These are phyloP conservation scores for Penicillium cinerascens DNA, from an alignment of 495 filamentous ascomycete genomes.

Conservation along the genomic window DNA sequence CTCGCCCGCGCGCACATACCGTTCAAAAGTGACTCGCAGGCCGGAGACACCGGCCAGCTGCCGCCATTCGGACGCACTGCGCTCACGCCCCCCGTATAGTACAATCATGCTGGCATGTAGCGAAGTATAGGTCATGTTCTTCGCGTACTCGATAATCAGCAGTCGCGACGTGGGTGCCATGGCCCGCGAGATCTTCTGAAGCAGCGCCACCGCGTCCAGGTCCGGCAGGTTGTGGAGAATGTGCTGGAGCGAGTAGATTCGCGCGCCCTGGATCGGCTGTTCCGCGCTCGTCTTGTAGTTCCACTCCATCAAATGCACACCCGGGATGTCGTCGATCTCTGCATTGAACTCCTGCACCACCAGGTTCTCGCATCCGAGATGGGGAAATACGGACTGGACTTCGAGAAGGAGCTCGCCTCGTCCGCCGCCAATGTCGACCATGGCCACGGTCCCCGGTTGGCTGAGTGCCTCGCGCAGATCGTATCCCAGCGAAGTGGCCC, in stretches of 20 bases:
- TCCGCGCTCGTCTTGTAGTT: slow-evolving; percentile 31
- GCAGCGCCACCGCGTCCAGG: slow-evolving; percentile 32
- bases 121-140: slow-evolving; percentile 30
- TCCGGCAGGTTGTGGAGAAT: slow-evolving; percentile 45
- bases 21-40: slow-evolving; percentile 33
- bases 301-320: slow-evolving; percentile 31
- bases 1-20: slow-evolving; percentile 31
- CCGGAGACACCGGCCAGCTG: slow-evolving; percentile 30
- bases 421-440: slow-evolving; percentile 58
- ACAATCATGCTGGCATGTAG: slow-evolving; percentile 39
- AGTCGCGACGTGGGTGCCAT: slow-evolving; percentile 46
- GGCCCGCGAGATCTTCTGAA: slow-evolving; percentile 39
- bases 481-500: slow-evolving; percentile 26
- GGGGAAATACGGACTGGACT: slow-evolving; percentile 40
- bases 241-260: slow-evolving; percentile 41
- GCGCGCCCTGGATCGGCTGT: slow-evolving; percentile 37
- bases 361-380: slow-evolving; percentile 33
- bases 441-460: slow-evolving; percentile 13
- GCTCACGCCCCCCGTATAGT: slow-evolving; percentile 33
- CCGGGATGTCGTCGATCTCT: slow-evolving; percentile 24
- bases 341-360: slow-evolving; percentile 48
- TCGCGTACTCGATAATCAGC: slow-evolving; percentile 41
- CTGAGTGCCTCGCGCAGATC: slow-evolving; percentile 31
- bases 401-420: slow-evolving; percentile 48
- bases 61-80: slow-evolving; percentile 32